phyloP scores from a whole-genome alignment of 345 rosid genomes.

The Salix suchowensis region DNA sequence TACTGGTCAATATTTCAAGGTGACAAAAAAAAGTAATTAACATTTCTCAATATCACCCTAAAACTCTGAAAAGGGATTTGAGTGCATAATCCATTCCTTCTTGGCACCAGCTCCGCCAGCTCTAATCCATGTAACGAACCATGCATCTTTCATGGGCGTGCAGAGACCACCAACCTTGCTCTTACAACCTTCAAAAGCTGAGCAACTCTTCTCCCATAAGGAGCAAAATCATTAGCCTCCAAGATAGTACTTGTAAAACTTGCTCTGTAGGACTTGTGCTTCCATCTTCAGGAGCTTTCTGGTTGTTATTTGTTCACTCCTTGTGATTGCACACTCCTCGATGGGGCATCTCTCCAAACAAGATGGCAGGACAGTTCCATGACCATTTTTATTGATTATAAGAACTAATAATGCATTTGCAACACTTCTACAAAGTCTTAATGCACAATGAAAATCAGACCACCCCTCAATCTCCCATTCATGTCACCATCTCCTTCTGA shows the following conservation, averaged over 20 bases:
- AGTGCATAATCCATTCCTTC: no score
- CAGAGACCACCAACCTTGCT: no score
- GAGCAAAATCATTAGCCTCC: no score
- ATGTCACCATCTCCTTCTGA: conserved; percentile 32
- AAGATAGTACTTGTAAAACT: no score
- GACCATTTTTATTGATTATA: conserved; percentile 34
- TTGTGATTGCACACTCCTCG: conserved; percentile 47
- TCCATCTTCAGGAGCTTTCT: no score
- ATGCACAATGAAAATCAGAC: conserved; percentile 62
- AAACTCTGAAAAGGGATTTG: no score
- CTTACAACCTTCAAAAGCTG: no score
- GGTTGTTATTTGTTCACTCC: conserved; percentile 32
- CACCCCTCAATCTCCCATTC: conserved; percentile 50
- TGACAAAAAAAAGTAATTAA: not conserved
- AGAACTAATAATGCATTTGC: conserved; percentile 65
- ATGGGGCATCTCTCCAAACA: conserved; percentile 46
- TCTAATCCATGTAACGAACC: no score
- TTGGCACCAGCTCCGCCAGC: no score
- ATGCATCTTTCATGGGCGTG: no score
- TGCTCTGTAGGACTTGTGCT: no score
- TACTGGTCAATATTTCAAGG: not conserved
- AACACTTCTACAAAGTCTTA: conserved; percentile 73
- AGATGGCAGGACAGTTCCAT: conserved; percentile 25
- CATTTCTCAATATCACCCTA: not conserved
- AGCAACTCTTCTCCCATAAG: no score